Conservation (phyloP, 345 rosid species). For the Chamaenerion angustifolium region DNA sequence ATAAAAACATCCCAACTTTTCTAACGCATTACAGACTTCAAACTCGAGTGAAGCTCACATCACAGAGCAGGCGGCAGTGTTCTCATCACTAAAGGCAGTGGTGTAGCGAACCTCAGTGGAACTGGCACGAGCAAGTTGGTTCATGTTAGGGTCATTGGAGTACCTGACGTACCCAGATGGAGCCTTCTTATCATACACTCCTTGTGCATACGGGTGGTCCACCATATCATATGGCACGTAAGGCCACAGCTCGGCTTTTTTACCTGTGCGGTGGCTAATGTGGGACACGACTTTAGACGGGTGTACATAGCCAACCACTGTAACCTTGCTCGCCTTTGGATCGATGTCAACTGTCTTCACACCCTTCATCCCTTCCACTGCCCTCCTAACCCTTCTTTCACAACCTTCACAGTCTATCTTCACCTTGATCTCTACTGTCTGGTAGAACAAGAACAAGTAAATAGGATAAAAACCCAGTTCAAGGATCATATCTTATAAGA, state of each 20-base stretch:
- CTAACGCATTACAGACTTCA: too few relatives aligned
- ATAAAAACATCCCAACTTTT: too few relatives aligned
- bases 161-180: constrained; percentile 77
- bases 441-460: constrained; percentile 6
- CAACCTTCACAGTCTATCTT: constrained; percentile 95
- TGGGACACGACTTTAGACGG: constrained; percentile 62
- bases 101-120: constrained; percentile 94
- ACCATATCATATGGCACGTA: constrained; percentile 86
- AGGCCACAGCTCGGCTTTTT: constrained; percentile 85
- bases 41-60: constrained; percentile 30
- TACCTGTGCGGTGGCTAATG: constrained; percentile 76
- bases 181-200: constrained; percentile 83
- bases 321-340: constrained; percentile 65
- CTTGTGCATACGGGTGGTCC: constrained; percentile 82
- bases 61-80: constrained; percentile 47
- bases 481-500: too few relatives aligned
- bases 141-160: constrained; percentile 38
- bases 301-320: constrained; percentile 78
- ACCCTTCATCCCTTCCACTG: constrained; percentile 86
- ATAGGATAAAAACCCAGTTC: neutral
- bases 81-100: constrained; percentile 92
- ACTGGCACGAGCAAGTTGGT: constrained; percentile 81
- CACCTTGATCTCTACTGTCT: constrained; percentile 93
- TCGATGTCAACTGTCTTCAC: constrained; percentile 68
- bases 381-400: constrained; percentile 68